Base-by-base conservation (phyloP, 139 green algal genomes). In the Tetraselmis chui region DNA sequence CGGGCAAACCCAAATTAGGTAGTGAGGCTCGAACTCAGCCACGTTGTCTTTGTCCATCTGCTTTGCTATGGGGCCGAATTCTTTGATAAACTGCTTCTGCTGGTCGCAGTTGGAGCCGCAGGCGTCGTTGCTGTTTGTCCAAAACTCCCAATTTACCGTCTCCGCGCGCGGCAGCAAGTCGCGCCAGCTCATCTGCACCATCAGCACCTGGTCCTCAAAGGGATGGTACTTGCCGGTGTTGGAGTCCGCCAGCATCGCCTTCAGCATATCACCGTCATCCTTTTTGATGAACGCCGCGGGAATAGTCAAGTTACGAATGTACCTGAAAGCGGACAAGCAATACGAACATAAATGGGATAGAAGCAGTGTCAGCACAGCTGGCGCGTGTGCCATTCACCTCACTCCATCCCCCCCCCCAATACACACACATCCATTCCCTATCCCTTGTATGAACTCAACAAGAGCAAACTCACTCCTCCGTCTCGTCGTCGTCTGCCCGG, bases 11-110 rank as follows among this genome's bases (percentile, higher is more conserved):
- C 91, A 96, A 18, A 97, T 89, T 28, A 98, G 91, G 91, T 97
- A 98, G 87, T 97, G 95, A 0, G 95, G 95, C 30, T 86, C 88
- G 88, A 98, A 98, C 31, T 84, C 75, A 24, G 91, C 94, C 90
- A 89, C 95, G 26, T 85, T 84, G 59, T 82, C 79, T 5, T 87
- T 59, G 79, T 96, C 91, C 80, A 96, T 84, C 77, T 92, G 31
- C 80, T 89, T 78, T 26, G 91, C 91, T 79, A 93, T 85, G 0
- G 85, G 85, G 23, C 86, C 85, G 77, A 95, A 94, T 26, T 90
- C 86, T 79, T 89, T 89, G 76, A 97, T 88, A 76, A 98, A 98
- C 22, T 87, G 80, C 59, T 84, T 81, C 83, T 97, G 94, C 78
- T 91, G 79, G 74, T 95, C 87, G 84, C 94, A 98, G 23, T 90